These are phyloP conservation scores for Blastocystis sp. DNA, from an alignment of 352 stramenopile species.

Conservation along the genomic window DNA sequence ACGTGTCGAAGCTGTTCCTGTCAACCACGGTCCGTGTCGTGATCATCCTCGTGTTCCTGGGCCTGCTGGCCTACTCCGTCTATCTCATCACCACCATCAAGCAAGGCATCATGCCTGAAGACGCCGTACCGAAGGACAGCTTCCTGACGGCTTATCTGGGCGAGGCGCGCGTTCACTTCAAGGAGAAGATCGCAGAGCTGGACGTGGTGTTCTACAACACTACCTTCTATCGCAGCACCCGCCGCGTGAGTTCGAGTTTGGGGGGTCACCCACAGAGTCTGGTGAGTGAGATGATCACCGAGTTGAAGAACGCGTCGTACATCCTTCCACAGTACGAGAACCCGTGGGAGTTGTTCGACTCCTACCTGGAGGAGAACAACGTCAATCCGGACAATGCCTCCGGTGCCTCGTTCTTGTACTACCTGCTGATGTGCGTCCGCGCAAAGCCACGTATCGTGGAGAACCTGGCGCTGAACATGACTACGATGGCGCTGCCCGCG, in stretches of 20 bases:
- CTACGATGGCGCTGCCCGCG: neutral
- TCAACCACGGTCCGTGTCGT: neutral
- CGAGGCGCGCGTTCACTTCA: neutral
- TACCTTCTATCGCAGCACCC: constrained; percentile 5
- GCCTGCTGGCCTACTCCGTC: neutral
- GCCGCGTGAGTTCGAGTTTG: neutral
- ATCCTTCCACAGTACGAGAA: constrained; percentile 37
- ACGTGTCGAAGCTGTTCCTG: constrained; percentile 40
- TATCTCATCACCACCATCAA: constrained; percentile 41
- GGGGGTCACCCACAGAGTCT: neutral
- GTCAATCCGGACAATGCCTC: constrained; percentile 13
- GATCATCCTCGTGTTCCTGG: constrained; percentile 23
- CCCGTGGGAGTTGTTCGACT: constrained; percentile 59
- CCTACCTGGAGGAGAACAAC: constrained; percentile 17
- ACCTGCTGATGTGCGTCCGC: constrained; percentile 41
- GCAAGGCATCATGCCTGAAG: constrained; percentile 53
- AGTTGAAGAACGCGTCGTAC: constrained; percentile 17
- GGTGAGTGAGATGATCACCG: constrained; percentile 6
- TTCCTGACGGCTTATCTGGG: constrained; percentile 34
- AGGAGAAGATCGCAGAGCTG: constrained; percentile 55
- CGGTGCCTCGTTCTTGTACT: constrained; percentile 28
- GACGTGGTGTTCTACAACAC: constrained; percentile 61
- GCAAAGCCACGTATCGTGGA: constrained; percentile 38
- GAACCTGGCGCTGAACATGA: neutral
- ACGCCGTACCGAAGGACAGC: constrained; percentile 57